phyloP scores from a whole-genome alignment of 2,329 filamentous ascomycete genomes.

The Alternaria ethzedia region DNA sequence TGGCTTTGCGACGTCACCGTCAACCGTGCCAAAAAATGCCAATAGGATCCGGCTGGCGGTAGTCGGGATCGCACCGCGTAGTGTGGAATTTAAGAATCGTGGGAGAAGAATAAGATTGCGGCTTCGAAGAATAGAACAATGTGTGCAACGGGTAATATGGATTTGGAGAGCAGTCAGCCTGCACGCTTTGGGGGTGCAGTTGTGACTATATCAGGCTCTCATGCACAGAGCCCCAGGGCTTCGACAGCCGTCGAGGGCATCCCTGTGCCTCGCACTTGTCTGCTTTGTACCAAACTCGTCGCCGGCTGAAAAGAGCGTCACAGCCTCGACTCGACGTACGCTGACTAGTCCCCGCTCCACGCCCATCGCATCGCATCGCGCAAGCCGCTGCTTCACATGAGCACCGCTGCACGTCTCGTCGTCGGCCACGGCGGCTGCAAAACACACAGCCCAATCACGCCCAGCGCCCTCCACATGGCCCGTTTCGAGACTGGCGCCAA shows the following conservation, averaged over 20 bases:
- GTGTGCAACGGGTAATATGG: not conserved
- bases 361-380: conserved; percentile 33
- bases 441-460: conserved; percentile 40
- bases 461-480: conserved; percentile 17
- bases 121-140: conserved; percentile 3
- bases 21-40: conserved; percentile 10
- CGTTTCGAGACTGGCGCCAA: conserved; percentile 27
- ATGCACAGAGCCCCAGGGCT: conserved; percentile 8
- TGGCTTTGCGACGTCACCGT: conserved; percentile 26
- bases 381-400: conserved; percentile 22
- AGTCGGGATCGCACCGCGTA: conserved; percentile 1
- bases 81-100: not conserved
- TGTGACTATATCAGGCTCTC: conserved; percentile 18
- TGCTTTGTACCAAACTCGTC: not conserved
- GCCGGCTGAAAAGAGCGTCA: conserved; percentile 5
- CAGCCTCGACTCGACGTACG: conserved; percentile 4
- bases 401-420: conserved; percentile 22
- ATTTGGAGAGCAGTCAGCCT: conserved; percentile 4
- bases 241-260: conserved; percentile 1
- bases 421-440: conserved; percentile 35
- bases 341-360: conserved; percentile 15
- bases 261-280: conserved; percentile 2
- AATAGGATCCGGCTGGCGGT: not conserved
- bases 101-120: not conserved
- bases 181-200: conserved; percentile 10